Conservation (phyloP, 1,139 yeast genomes). For the Candida anutae region DNA sequence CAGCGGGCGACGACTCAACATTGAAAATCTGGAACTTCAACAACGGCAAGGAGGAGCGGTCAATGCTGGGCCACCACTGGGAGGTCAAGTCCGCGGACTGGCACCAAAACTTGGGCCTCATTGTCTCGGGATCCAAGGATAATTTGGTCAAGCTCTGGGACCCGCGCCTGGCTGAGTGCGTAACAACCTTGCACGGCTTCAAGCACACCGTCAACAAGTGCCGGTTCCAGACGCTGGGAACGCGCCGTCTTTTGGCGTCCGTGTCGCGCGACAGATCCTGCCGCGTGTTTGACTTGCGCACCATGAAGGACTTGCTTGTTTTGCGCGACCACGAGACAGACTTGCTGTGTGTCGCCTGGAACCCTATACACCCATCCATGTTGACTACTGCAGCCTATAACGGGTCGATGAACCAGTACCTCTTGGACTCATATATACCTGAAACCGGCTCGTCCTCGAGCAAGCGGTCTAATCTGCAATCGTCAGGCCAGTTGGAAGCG, state of each 20-base stretch:
- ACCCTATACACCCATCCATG: conserved; percentile 77
- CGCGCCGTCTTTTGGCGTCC: conserved; percentile 68
- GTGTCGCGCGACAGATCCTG: conserved; percentile 86
- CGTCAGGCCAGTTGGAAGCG: conserved; percentile 26
- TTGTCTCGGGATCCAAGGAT: conserved; percentile 88
- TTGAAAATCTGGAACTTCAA: conserved; percentile 92
- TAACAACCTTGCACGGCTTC: conserved; percentile 82
- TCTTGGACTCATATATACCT: conserved; percentile 47
- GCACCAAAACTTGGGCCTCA: conserved; percentile 84
- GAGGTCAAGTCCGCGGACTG: conserved; percentile 96
- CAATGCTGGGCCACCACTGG: conserved; percentile 93
- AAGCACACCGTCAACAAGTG: conserved; percentile 88
- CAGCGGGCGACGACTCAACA: conserved; percentile 87
- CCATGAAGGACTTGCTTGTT: conserved; percentile 68
- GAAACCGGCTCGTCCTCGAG: conserved; percentile 12
- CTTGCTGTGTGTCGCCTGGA: conserved; percentile 84
- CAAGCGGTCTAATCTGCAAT: conserved; percentile 2
- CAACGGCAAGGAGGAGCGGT: conserved; percentile 77
- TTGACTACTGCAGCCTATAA: conserved; percentile 84
- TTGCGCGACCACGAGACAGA: conserved; percentile 81
- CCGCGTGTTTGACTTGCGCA: conserved; percentile 77
- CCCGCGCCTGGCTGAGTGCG: conserved; percentile 68
- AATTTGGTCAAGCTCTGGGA: conserved; percentile 93
- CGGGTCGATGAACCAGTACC: conserved; percentile 77
- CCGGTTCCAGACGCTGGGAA: conserved; percentile 68